phyloP scores from a whole-genome alignment of 139 green algal genomes.

The Chlorella sp. region DNA sequence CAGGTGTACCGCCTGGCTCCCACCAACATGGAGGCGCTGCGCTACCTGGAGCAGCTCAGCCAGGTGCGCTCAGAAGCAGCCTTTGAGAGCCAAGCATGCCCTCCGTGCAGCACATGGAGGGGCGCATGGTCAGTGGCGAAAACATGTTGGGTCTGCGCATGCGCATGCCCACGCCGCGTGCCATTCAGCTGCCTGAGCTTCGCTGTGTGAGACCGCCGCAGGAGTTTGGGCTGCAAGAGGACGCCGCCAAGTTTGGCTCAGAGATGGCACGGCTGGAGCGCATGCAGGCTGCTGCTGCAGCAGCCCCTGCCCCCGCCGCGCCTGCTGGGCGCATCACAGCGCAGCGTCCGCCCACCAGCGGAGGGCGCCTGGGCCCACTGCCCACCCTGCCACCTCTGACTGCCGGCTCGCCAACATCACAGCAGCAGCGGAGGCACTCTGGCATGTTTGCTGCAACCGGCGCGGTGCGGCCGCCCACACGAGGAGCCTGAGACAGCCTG shows the following conservation, averaged over 20 bases:
- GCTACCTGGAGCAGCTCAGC: slow-evolving; percentile 86
- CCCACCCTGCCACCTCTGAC: neutral
- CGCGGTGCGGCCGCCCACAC: too few species aligned
- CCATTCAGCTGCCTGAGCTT: slow-evolving; percentile 19
- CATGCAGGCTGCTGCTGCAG: slow-evolving; percentile 17
- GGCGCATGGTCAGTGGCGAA: too few species aligned
- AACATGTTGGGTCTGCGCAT: too few species aligned
- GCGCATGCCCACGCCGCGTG: neutral
- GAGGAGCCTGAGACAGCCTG: too few species aligned
- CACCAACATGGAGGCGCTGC: slow-evolving; percentile 86
- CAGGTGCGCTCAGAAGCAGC: slow-evolving; percentile 26
- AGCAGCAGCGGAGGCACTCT: neutral
- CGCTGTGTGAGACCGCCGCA: neutral
- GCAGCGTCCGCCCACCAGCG: slow-evolving; percentile 12
- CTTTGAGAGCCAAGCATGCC: too few species aligned
- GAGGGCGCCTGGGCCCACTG: neutral
- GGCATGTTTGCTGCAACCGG: neutral
- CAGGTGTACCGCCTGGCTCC: slow-evolving; percentile 65
- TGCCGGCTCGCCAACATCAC: neutral
- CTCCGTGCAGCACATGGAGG: too few species aligned
- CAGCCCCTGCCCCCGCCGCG: neutral
- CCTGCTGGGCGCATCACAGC: neutral
- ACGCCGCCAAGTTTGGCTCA: slow-evolving; percentile 25
- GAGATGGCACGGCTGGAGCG: slow-evolving; percentile 38
- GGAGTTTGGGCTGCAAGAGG: slow-evolving; percentile 37